Base-by-base conservation (phyloP, 768 basidiomycete genomes). In the Phylloporus sp. region DNA sequence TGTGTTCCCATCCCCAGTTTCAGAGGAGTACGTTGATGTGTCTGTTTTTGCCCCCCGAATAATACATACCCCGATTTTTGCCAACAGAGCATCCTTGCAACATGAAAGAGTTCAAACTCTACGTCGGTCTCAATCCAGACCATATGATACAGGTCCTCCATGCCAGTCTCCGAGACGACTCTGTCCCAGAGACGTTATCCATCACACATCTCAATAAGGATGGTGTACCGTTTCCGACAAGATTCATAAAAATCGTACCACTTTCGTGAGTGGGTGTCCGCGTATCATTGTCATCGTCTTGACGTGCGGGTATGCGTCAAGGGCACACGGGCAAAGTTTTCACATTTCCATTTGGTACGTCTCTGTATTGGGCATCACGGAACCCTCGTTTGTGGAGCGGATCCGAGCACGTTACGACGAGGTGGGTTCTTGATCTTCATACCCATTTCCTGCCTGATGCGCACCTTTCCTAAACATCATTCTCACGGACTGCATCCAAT, bases 301-400 rank as follows among this genome's bases (percentile, higher is more conserved):
- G 54, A 49, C 32, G 18, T 31, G 27, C 26, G 26, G 27, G 5
- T 9, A 27, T 46, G 16, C 47, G 11, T 32, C 8, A 45, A 90
- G 89, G 34, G 82, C 86, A 5, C 85, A 89, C 65, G 80, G 77
- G 2, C 81, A 77, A 54, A 84, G 79, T 59, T 91, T 85, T 62
- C 87, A 91, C 59, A 81, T 82, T 22, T 90, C 89, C 2, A 82
- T 92, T 47, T 92, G 90, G 90, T 75, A 85, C 57, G 73, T 91
- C 24, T 66, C 82, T 1, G 57, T 91, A 49, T 68, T 73, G 4
- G 90, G 89, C 2, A 80, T 86, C 27, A 69, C 62, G 2, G 80
- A 87, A 22, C 70, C 77, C 43, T 61, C 66, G 5, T 79, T 76
- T 41, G 83, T 91, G n/a, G 78, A 83, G 50, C 68, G 72, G 54